Percentiles rank a stretch among this genome's conserved stretches.
Conservation (phyloP, 2,329 filamentous ascomycete species). For the Tolypocladium sp. region DNA sequence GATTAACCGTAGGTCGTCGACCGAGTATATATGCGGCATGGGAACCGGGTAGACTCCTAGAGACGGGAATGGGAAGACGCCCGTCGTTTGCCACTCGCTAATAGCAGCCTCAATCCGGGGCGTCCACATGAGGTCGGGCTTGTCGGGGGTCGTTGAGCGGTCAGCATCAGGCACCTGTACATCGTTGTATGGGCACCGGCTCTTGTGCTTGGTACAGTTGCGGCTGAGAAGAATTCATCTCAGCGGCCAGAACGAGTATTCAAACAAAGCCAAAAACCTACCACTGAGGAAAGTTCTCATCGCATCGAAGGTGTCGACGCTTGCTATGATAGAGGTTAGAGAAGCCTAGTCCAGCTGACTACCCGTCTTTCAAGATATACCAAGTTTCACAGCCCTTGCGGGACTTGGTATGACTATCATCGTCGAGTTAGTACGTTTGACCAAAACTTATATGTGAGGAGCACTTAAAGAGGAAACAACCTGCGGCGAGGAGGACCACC, state of each 20-base stretch:
- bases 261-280: conserved; percentile 44
- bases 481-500: too few relatives aligned
- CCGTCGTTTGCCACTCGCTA: conserved; percentile 73
- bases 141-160: conserved; percentile 49
- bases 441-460: too few relatives aligned
- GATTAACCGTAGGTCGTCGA: conserved; percentile 77
- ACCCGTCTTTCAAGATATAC: conserved; percentile 31
- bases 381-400: conserved; percentile 97
- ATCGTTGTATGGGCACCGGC: conserved; percentile 96
- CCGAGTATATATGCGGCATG: conserved; percentile 61
- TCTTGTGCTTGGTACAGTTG: conserved; percentile 98
- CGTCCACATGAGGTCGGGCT: conserved; percentile 71
- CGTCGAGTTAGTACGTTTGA: too few relatives aligned
- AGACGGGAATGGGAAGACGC: conserved; percentile 76
- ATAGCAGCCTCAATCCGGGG: conserved; percentile 75
- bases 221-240: conserved; percentile 47
- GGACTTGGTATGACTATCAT: too few relatives aligned
- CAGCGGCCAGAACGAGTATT: too few relatives aligned
- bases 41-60: conserved; percentile 68
- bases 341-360: too few relatives aligned
- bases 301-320: conserved; percentile 91
- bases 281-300: conserved; percentile 98
- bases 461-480: too few relatives aligned
- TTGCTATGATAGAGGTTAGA: too few relatives aligned
- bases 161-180: conserved; percentile 55